A percentile compares a stretch with the other conserved stretches of the same genome.
Conservation (phyloP, 148 eudicot species). For the Drosera capensis region DNA sequence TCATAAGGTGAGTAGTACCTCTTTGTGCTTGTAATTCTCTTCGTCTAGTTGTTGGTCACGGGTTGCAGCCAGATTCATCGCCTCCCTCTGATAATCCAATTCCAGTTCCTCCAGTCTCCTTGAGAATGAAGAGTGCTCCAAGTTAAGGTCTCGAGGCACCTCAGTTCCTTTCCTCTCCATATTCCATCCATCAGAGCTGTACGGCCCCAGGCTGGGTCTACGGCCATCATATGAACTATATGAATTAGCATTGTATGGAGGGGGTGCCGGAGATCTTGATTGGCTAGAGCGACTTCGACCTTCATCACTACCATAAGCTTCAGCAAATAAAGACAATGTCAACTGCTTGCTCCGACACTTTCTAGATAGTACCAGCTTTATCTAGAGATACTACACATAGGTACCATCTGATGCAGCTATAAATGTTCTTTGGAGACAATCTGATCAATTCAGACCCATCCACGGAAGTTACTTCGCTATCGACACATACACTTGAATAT, state of each 20-base stretch:
- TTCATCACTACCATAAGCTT: slow-evolving; percentile 95
- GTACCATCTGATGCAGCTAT: slow-evolving; percentile 43
- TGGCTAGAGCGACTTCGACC: slow-evolving; percentile 63
- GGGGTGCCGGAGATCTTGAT: slow-evolving; percentile 82
- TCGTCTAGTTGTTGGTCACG: slow-evolving; percentile 89
- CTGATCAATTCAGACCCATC: slow-evolving; percentile 61
- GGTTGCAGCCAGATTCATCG: slow-evolving; percentile 52
- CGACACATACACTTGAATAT: slow-evolving; percentile 70
- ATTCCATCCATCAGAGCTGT: slow-evolving; percentile 59
- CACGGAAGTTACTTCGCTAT: slow-evolving; percentile 64
- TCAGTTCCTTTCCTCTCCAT: slow-evolving; percentile 46
- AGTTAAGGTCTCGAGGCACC: slow-evolving; percentile 29
- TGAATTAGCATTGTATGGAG: slow-evolving; percentile 40
- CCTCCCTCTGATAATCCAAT: slow-evolving; percentile 68
- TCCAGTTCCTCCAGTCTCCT: slow-evolving; percentile 73
- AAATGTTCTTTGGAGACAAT: slow-evolving; percentile 35
- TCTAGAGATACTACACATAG: slow-evolving; percentile 36
- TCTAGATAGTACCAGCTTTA: slow-evolving; percentile 46
- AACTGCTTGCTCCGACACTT: slow-evolving; percentile 48
- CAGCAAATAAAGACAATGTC: slow-evolving; percentile 77
- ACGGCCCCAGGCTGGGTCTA: slow-evolving; percentile 34
- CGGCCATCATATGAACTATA: slow-evolving; percentile 48
- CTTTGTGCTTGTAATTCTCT: slow-evolving; percentile 76
- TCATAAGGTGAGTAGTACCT: too few relatives aligned
- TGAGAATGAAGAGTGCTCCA: slow-evolving; percentile 29